These are phyloP conservation scores for Emericellopsis cladophorae DNA, from an alignment of 2,329 filamentous ascomycete genomes.

Conservation along the genomic window DNA sequence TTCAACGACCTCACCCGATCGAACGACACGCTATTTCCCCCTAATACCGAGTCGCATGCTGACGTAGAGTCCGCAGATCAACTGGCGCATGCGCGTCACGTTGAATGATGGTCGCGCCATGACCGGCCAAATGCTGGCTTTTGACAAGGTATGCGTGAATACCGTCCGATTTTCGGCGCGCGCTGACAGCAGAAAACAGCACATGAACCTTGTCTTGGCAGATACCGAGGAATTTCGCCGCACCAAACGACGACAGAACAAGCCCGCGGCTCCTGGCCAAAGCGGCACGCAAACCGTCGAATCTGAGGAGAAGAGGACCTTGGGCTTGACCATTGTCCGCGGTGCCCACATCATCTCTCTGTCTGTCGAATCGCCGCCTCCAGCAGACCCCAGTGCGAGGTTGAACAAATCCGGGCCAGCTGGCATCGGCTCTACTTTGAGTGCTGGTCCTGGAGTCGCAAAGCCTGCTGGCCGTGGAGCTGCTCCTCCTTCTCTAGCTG, in stretches of 20 bases:
- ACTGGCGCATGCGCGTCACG: constrained; percentile 97
- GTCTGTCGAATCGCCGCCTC: constrained; percentile 89
- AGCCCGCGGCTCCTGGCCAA: constrained; percentile 52
- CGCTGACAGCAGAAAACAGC: constrained; percentile 34
- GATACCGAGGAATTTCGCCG: constrained; percentile 97
- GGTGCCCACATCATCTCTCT: constrained; percentile 91
- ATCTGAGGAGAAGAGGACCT: constrained; percentile 92
- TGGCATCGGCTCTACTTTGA: constrained; percentile 56
- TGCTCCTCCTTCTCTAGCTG: constrained; percentile 63
- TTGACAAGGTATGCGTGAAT: constrained; percentile 64
- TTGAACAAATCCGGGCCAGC: constrained; percentile 66
- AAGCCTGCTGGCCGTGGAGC: constrained; percentile 80
- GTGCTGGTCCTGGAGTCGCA: constrained; percentile 78
- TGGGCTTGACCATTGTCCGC: constrained; percentile 87
- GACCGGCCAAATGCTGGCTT: constrained; percentile 95
- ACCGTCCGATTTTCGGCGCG: neutral
- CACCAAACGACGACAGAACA: constrained; percentile 73
- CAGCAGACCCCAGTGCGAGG: constrained; percentile 82
- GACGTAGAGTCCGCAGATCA: constrained; percentile 52
- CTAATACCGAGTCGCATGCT: constrained; percentile 4
- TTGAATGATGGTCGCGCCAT: constrained; percentile 92
- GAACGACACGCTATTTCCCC: constrained; percentile 1
- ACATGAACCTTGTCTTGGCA: constrained; percentile 98
- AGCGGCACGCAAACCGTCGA: constrained; percentile 59
- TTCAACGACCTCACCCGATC: neutral